These are phyloP conservation scores for Lactarius psammicola DNA, from an alignment of 768 basidiomycete species.

Conservation along the genomic window DNA sequence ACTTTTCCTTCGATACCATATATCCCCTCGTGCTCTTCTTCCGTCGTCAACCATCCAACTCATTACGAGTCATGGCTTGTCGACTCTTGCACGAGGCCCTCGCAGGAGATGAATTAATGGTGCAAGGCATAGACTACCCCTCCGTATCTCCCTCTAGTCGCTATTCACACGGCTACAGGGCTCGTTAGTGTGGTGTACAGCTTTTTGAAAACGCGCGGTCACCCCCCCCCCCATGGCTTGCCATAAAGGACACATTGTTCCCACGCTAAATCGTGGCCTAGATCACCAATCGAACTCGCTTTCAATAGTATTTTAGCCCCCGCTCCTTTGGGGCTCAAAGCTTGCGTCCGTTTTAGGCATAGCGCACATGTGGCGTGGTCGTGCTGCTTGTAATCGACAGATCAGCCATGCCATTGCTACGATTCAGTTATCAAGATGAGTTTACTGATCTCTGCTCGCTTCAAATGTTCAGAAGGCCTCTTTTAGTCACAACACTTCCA, in stretches of 20 bases:
- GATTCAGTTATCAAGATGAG: neutral
- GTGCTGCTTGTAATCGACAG: too few species aligned
- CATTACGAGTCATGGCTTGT: conserved; percentile 14
- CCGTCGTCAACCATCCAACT: conserved; percentile 18
- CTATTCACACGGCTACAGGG: conserved; percentile 25
- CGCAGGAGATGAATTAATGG: conserved; percentile 32
- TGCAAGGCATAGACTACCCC: conserved; percentile 31
- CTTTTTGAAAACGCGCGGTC: neutral
- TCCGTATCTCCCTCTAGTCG: conserved; percentile 30
- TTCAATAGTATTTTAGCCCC: neutral
- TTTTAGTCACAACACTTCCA: neutral
- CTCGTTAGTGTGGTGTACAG: conserved; percentile 32
- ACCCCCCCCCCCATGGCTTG: neutral
- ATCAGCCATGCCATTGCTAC: too few species aligned
- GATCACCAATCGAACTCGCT: neutral
- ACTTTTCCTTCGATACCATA: neutral
- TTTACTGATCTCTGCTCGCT: neutral
- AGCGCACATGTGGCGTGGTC: neutral
- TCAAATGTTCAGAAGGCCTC: neutral
- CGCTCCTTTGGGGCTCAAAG: conserved; percentile 1
- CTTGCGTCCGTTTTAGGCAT: neutral
- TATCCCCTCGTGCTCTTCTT: conserved; percentile 27
- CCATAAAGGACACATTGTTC: neutral
- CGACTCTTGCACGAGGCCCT: conserved; percentile 27
- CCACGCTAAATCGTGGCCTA: neutral